These are phyloP conservation scores for Paraconiothyrium brasiliense DNA, from an alignment of 2,329 filamentous ascomycete genomes.

Conservation along the genomic window DNA sequence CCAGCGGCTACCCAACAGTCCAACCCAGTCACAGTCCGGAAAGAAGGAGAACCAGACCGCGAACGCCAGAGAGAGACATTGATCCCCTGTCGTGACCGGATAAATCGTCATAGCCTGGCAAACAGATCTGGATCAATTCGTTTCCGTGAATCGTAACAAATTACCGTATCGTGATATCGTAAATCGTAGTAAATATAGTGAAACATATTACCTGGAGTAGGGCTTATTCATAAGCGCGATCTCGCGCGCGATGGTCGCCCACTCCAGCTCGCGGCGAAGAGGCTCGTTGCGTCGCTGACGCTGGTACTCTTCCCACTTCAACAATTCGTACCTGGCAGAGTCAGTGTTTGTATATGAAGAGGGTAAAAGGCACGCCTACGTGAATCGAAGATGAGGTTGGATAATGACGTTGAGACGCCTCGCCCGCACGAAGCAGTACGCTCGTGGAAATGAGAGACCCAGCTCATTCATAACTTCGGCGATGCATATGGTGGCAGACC, in stretches of 20 bases:
- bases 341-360: slow-evolving; percentile 13
- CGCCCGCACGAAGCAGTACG: slow-evolving; percentile 96
- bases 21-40: not conserved
- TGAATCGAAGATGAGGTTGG: slow-evolving; percentile 93
- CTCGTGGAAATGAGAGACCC: slow-evolving; percentile 83
- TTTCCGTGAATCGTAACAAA: slow-evolving; percentile 20
- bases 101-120: slow-evolving; percentile 16
- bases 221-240: slow-evolving; percentile 96
- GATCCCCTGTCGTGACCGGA: slow-evolving; percentile 12
- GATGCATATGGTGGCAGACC: slow-evolving; percentile 97
- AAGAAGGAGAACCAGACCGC: slow-evolving; percentile 8
- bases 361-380: slow-evolving; percentile 57
- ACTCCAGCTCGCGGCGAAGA: slow-evolving; percentile 84
- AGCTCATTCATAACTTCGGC: slow-evolving; percentile 94
- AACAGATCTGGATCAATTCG: slow-evolving; percentile 23
- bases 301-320: slow-evolving; percentile 92
- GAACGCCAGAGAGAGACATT: slow-evolving; percentile 16
- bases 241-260: slow-evolving; percentile 86
- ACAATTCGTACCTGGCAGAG: slow-evolving; percentile 74
- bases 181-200: slow-evolving; percentile 21
- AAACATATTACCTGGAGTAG: slow-evolving; percentile 71
- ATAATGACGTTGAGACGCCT: slow-evolving; percentile 96
- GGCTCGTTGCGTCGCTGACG: slow-evolving; percentile 63
- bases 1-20: not conserved
- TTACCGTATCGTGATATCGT: slow-evolving; percentile 28